phyloP scores from a whole-genome alignment of 2,329 filamentous ascomycete species.

The Lomentospora prolificans region DNA sequence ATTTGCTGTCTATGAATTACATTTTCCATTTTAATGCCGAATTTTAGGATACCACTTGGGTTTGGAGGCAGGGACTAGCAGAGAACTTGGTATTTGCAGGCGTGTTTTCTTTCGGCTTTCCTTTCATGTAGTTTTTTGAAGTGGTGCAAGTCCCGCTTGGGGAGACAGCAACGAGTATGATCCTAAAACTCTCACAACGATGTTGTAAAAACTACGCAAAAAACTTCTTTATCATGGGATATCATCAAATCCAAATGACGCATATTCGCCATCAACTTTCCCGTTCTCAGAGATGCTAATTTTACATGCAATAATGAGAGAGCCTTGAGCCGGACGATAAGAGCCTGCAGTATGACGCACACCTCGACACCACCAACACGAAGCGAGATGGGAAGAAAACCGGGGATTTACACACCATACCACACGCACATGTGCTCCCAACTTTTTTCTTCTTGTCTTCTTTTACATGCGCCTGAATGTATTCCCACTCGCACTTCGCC shows the following conservation, averaged over 20 bases:
- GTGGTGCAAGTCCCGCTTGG: neutral
- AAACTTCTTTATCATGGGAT: neutral
- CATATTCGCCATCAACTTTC: neutral
- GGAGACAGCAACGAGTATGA: no score
- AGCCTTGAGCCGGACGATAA: neutral
- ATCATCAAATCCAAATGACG: neutral
- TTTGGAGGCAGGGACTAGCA: neutral
- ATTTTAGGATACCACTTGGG: conserved; percentile 12
- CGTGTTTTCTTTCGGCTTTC: neutral
- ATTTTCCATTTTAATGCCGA: conserved; percentile 2
- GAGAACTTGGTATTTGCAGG: neutral
- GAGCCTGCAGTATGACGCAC: neutral
- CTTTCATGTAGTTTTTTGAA: no score
- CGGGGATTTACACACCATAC: neutral
- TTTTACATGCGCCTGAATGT: conserved; percentile 57
- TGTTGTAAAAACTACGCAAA: no score
- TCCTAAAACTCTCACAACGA: no score
- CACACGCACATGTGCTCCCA: no score
- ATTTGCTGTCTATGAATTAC: no score
- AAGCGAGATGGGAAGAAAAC: neutral
- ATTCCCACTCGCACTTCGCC: conserved; percentile 68
- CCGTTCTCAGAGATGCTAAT: neutral
- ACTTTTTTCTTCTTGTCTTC: conserved; percentile 10
- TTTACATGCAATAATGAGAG: neutral
- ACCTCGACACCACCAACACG: neutral